A percentile compares a stretch with the other conserved stretches of the same genome.
These are phyloP conservation scores for Debaryomyces castellii DNA, from an alignment of 805 yeast genomes.

Conservation along the genomic window DNA sequence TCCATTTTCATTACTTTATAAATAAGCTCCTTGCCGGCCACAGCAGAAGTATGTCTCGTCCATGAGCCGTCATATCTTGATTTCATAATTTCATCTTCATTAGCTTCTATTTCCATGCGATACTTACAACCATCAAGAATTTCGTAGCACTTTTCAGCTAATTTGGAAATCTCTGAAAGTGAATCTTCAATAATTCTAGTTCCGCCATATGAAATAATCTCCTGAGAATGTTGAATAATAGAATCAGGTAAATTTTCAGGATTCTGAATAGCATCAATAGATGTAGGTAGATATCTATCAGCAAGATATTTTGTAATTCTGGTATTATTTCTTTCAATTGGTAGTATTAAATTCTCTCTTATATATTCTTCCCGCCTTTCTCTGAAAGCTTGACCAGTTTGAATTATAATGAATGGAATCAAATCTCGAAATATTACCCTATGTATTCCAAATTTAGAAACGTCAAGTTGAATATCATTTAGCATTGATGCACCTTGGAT, in stretches of 20 bases:
- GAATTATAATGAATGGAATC: constrained; percentile 65
- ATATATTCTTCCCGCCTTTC: constrained; percentile 63
- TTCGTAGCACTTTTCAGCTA: constrained; percentile 40
- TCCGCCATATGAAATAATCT: constrained; percentile 56
- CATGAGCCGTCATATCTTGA: constrained; percentile 56
- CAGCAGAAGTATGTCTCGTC: constrained; percentile 49
- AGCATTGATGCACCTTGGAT: constrained; percentile 51
- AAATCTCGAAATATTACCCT: constrained; percentile 52
- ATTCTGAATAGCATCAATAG: constrained; percentile 58
- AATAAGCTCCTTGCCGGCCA: constrained; percentile 40
- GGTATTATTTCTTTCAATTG: constrained; percentile 47
- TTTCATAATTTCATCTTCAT: constrained; percentile 55
- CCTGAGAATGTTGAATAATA: constrained; percentile 54
- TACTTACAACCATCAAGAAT: constrained; percentile 47
- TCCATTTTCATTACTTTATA: constrained; percentile 45
- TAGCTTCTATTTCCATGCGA: constrained; percentile 47
- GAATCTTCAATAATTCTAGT: constrained; percentile 37
- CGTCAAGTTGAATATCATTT: constrained; percentile 15
- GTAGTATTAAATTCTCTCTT: constrained; percentile 41
- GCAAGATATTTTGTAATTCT: constrained; percentile 44
- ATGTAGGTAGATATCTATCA: constrained; percentile 56
- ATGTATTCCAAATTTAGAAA: constrained; percentile 17
- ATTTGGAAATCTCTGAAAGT: constrained; percentile 44
- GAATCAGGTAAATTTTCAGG: constrained; percentile 61
- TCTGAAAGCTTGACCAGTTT: constrained; percentile 63